Percentiles rank a stretch among this genome's conserved stretches.
phyloP scores from a whole-genome alignment of 78 protist genomes.

The Polysphondylium violaceum region DNA sequence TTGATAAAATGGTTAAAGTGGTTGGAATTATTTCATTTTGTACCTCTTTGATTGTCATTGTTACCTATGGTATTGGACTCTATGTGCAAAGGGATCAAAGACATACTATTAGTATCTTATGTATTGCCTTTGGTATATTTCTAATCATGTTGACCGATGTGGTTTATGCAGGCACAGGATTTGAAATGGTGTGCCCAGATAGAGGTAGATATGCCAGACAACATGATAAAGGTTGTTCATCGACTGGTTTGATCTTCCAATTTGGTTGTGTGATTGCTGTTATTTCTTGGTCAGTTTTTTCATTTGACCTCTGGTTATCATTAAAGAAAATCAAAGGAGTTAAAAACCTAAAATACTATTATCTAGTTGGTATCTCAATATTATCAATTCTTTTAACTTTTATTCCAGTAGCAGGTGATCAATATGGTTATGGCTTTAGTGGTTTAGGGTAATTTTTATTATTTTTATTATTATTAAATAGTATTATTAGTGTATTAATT shows the following conservation, averaged over 20 bases:
- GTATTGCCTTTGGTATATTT: not conserved
- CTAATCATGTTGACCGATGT: not conserved
- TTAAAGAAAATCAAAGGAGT: not conserved
- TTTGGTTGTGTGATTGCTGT: constrained; percentile 6
- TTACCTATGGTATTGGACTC: not conserved
- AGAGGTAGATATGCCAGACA: constrained; percentile 23
- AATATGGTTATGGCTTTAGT: constrained; percentile 19
- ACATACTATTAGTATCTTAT: not conserved
- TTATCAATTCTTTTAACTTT: constrained; percentile 12
- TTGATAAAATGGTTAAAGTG: not conserved
- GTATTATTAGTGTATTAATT: no score
- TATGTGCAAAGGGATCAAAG: not conserved
- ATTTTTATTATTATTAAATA: no score
- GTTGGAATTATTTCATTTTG: not conserved
- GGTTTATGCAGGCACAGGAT: not conserved
- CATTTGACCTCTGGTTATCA: constrained; percentile 34
- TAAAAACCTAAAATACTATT: not conserved
- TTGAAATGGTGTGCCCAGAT: constrained; percentile 1
- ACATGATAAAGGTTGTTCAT: constrained; percentile 7
- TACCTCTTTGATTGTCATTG: not conserved
- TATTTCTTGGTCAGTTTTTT: not conserved
- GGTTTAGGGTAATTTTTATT: no score
- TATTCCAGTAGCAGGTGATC: not conserved
- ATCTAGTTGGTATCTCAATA: not conserved
- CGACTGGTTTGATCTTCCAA: constrained; percentile 1